These are phyloP conservation scores for Blastobotrys terrestris DNA, from an alignment of 805 yeast genomes.

Conservation along the genomic window DNA sequence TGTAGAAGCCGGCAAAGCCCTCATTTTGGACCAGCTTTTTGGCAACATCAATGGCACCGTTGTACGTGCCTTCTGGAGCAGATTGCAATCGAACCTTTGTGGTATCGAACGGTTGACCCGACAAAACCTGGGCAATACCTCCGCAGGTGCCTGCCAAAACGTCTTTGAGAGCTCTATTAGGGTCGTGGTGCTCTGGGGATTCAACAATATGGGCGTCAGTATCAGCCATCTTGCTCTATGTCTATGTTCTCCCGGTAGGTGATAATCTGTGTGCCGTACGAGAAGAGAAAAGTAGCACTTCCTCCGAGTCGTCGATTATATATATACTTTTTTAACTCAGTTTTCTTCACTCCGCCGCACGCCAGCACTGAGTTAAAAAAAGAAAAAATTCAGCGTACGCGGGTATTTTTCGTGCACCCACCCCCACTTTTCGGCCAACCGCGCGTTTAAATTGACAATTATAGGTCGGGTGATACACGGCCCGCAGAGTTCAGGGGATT, in stretches of 20 bases:
- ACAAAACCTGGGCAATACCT: conserved; percentile 91
- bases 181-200: conserved; percentile 12
- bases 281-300: neutral
- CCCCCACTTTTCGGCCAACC: neutral
- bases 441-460: neutral
- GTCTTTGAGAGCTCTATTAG: conserved; percentile 44
- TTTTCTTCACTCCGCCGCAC: neutral
- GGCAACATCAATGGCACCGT: conserved; percentile 72
- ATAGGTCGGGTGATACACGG: too few relatives aligned
- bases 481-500: too few relatives aligned
- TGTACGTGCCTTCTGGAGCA: conserved; percentile 68
- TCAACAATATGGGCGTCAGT: conserved; percentile 21
- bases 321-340: too few relatives aligned
- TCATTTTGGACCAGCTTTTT: conserved; percentile 66
- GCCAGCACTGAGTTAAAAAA: neutral
- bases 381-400: neutral
- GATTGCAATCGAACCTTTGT: conserved; percentile 90
- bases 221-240: conserved; percentile 17
- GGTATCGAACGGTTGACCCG: conserved; percentile 95
- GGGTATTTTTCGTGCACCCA: neutral
- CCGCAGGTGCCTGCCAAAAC: conserved; percentile 89
- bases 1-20: conserved; percentile 81
- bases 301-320: neutral
- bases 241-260: neutral
- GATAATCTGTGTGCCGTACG: neutral